Conservation (phyloP, 345 rosid genomes). For the Chamaenerion angustifolium region DNA sequence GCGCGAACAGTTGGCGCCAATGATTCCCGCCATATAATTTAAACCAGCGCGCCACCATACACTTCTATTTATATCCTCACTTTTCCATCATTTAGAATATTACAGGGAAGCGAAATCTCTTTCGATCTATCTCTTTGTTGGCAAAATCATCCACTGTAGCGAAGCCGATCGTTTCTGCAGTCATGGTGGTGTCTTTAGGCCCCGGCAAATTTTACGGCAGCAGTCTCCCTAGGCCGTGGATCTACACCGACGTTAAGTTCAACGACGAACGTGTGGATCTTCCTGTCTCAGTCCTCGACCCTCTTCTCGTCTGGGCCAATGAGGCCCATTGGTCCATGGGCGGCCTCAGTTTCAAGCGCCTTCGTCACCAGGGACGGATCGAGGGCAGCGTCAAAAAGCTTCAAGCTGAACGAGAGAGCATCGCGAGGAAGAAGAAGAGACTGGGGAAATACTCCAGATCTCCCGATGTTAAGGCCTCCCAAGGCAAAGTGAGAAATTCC, state of each 20-base stretch:
- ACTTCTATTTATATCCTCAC: too few relatives aligned
- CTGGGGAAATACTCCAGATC: not conserved
- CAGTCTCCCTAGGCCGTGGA: constrained; percentile 82
- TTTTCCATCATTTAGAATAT: too few relatives aligned
- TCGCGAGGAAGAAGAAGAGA: not conserved
- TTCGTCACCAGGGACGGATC: constrained; percentile 82
- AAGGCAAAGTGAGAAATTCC: not conserved
- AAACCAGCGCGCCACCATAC: too few relatives aligned
- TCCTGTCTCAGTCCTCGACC: constrained; percentile 52
- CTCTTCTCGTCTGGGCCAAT: constrained; percentile 72
- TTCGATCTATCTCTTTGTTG: too few relatives aligned
- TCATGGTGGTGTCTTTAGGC: constrained; percentile 39
- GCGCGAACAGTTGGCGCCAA: too few relatives aligned
- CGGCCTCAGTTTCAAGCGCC: constrained; percentile 68
- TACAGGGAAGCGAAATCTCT: too few relatives aligned
- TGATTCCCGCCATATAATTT: too few relatives aligned
- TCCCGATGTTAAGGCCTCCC: not conserved
- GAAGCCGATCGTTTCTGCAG: too few relatives aligned
- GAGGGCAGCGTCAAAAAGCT: constrained; percentile 60
- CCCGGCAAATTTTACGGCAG: constrained; percentile 81
- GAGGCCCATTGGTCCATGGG: constrained; percentile 99
- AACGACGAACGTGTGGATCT: constrained; percentile 55
- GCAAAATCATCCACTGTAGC: too few relatives aligned
- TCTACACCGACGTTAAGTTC: constrained; percentile 37
- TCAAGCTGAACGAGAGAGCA: constrained; percentile 32